A percentile compares a stretch with the other conserved stretches of the same genome.
Conservation (phyloP, 768 basidiomycete species). For the Phlebiopsis gigantea region DNA sequence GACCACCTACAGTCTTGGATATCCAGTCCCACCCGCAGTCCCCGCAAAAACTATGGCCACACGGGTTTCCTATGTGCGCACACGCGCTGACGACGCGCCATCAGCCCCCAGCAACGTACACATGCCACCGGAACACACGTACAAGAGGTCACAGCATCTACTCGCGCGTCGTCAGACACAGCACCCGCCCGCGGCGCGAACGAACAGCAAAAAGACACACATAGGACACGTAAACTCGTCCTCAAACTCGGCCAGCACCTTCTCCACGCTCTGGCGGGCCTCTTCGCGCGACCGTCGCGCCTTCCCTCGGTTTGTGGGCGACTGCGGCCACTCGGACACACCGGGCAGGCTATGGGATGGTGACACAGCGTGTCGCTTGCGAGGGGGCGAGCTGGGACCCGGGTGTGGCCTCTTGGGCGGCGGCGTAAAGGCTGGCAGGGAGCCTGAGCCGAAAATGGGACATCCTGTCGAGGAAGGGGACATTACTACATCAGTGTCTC, state of each 20-base stretch:
- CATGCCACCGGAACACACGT: conserved; percentile 22
- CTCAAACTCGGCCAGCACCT: conserved; percentile 45
- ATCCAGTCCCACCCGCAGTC: conserved; percentile 63
- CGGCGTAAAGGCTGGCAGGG: neutral
- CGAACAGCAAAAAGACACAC: conserved; percentile 35
- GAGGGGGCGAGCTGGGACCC: neutral
- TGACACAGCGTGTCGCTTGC: neutral
- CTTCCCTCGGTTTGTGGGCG: neutral
- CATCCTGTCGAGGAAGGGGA: neutral
- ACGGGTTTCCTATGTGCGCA: conserved; percentile 61
- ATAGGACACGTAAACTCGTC: conserved; percentile 68
- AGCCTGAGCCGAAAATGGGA: neutral
- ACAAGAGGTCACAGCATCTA: conserved; percentile 74
- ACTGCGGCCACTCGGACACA: neutral
- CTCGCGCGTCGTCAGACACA: neutral
- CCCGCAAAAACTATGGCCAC: conserved; percentile 71
- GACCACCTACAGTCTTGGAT: conserved; percentile 36
- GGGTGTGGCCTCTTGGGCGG: neutral
- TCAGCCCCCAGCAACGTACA: conserved; percentile 1
- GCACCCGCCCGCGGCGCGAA: neutral
- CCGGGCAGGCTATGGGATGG: neutral
- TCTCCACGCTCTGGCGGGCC: conserved; percentile 12
- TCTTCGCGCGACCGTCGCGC: neutral
- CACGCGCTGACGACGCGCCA: conserved; percentile 39
- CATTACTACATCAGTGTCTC: too few relatives aligned